A percentile compares a stretch with the other conserved stretches of the same genome.
Evolutionary conservation across 1,284 basidiomycete species (phyloP).

Genomic region (Cutaneotrichosporon sp.): DNA sequence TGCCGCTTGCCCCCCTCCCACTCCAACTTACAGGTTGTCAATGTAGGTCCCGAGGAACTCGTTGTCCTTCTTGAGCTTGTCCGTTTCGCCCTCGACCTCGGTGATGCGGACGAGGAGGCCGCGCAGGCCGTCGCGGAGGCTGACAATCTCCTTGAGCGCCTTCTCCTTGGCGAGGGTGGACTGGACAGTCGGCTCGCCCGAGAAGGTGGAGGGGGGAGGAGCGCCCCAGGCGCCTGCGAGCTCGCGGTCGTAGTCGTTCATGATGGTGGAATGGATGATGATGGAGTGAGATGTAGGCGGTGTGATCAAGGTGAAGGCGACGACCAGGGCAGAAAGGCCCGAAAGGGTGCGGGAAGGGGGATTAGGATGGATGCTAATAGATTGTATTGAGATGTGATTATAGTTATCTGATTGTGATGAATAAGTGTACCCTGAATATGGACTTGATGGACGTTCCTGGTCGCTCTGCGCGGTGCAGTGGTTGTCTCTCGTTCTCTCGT

Average conservation of each 20-base stretch:
- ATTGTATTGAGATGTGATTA: too few species aligned
- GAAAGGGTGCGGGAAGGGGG: too few species aligned
- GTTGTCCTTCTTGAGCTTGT: conserved; percentile 48
- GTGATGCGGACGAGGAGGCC: conserved; percentile 44
- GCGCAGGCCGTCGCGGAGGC: conserved; percentile 45
- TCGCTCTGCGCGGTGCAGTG: too few species aligned
- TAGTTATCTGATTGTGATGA: too few species aligned
- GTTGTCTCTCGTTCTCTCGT: too few species aligned
- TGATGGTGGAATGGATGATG: neutral
- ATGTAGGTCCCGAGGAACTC: conserved; percentile 51
- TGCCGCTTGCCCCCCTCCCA: too few species aligned
- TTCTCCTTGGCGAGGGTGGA: conserved; percentile 46
- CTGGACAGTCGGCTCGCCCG: conserved; percentile 35
- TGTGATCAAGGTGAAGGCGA: too few species aligned
- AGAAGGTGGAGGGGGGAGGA: neutral
- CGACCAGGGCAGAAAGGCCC: too few species aligned
- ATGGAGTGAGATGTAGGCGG: neutral
- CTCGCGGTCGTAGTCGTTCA: conserved; percentile 16
- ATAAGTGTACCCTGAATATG: too few species aligned
- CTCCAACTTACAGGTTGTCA: conserved; percentile 48
- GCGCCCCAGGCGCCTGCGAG: conserved; percentile 25
- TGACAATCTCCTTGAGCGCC: conserved; percentile 47
- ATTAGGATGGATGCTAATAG: too few species aligned
- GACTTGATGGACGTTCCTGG: too few species aligned
- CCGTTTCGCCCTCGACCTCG: conserved; percentile 49